Evolutionary conservation across 768 basidiomycete species (phyloP).

Genomic region (Psilocybe tampanensis): DNA sequence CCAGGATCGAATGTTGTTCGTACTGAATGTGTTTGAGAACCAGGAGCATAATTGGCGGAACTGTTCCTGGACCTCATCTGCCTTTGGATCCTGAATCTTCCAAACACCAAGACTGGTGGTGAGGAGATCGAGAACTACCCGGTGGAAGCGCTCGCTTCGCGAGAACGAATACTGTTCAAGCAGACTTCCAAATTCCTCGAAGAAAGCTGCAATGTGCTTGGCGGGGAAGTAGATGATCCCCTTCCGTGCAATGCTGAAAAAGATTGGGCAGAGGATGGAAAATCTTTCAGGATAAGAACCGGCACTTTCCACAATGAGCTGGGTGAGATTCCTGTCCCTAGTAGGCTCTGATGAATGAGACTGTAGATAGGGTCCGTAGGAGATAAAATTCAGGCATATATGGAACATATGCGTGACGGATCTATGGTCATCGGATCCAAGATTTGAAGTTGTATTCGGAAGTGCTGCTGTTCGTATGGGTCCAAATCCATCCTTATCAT

Average conservation of each 20-base stretch:
- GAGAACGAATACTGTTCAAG: conserved; percentile 57
- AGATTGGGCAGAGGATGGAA: conserved; percentile 54
- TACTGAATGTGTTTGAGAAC: conserved; percentile 48
- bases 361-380: conserved; percentile 64
- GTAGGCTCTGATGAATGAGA: conserved; percentile 59
- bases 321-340: conserved; percentile 61
- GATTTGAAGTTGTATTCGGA: conserved; percentile 30
- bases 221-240: conserved; percentile 54
- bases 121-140: conserved; percentile 62
- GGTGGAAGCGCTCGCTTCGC: conserved; percentile 52
- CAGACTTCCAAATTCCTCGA: conserved; percentile 56
- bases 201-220: conserved; percentile 52
- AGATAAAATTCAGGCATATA: conserved; percentile 61
- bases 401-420: conserved; percentile 42
- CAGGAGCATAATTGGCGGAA: conserved; percentile 54
- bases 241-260: conserved; percentile 56
- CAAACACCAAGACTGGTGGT: conserved; percentile 66
- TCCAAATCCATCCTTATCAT: conserved; percentile 61
- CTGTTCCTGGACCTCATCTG: conserved; percentile 41
- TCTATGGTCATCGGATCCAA: conserved; percentile 26
- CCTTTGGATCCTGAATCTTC: conserved; percentile 34
- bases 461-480: conserved; percentile 46
- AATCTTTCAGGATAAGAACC: conserved; percentile 52
- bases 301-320: conserved; percentile 50
- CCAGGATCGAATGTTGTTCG: conserved; percentile 59